Base-by-base conservation (phyloP, 176 grass and related monocot genomes). In the Cocos nucifera region DNA sequence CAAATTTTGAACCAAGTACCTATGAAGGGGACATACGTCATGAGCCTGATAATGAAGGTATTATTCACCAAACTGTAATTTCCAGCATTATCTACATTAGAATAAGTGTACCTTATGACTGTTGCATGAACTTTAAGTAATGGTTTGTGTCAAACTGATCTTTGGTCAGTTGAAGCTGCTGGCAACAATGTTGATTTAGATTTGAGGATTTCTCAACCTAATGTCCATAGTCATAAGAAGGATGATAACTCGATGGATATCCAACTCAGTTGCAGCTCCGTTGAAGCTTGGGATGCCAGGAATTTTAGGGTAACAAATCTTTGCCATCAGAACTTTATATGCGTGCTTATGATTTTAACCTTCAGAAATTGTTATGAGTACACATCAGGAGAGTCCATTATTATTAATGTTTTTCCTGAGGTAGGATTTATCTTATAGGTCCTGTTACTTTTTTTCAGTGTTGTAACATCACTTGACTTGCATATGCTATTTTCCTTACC, bases 201-300 rank as follows among this genome's bases (percentile, higher is more conserved):
- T 85, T 73, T 98, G 63, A 84, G 87, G 27, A 92, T 98, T 77
- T 92, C 93, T 52, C 93, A 92, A 72, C 93, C 93, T 55, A 82
- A 59, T 48, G 69, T 62, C 17, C 70, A 52, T 3, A 81, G 83
- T 19, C 58, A 66, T n/a, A 88, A 83, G 50, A 74, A 49, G 39
- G 76, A 78, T 60, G 53, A 57, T 23, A 70, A 56, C 66, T 58
- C 71, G 50, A 23, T 64, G 49, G 76, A 69, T 65, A 64, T 83
- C 18, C 66, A 83, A 73, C 44, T 80, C 66, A 52, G 74, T 59
- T 81, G 73, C 61, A 80, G 69, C 50, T 78, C 80, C 35, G 51
- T 64, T 23, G 78, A 78, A 79, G 76, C 69, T 54, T 84, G 83
- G 51, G 80, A 65, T 51, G 50, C 70, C 3, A 55, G 55, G 55